Base-by-base conservation (phyloP, 306 rosid genomes). In the Quercus ilex region DNA sequence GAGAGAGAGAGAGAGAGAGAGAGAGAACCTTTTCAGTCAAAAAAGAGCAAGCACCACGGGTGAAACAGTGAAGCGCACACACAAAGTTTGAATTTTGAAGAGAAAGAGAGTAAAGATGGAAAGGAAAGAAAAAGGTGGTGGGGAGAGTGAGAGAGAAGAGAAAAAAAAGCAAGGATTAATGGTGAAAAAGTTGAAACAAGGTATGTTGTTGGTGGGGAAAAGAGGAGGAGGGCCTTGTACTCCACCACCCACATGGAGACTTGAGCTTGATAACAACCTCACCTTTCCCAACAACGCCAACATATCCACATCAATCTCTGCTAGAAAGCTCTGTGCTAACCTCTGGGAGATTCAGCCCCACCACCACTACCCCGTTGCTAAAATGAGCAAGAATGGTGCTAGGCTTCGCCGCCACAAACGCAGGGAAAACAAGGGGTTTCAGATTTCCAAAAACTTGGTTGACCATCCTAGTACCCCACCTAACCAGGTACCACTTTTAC, bases 221-320 rank as follows among this genome's bases (percentile, higher is more conserved):
- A 87, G 83, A 69, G 91, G 86, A 52, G 89, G 85, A 15, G 89
- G 85, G 13, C 78, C 83, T 55, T 86, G 63, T 80, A 93, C 97
- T 69, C 96, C 97, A 72, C 87, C 94, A 58, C 97, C 91, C 9
- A 78, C 88, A 76, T 93, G 97, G 97, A 88, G 92, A 85, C 92
- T 93, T 55, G 87, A 86, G 53, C 82, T 83, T 60, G 67, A 71
- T 15, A 21, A 60, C 19, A 33, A 28, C 30, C 87, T 90, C 65
- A 71, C 78, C 81, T 75, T 75, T 64, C 77, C 79, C 67, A 21
- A 64, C 69, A 28, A 17, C 11, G 20, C 80, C 62, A 35, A 80
- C 20, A 69, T 87, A 35, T 51, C 83, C 20, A 69, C 88, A 46
- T 51, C 83, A 5, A 57, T 90, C 77, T 93, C 98, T 65, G 93